Base-by-base conservation (phyloP, 257 asterid genomes). In the Rauvolfia tetraphylla region DNA sequence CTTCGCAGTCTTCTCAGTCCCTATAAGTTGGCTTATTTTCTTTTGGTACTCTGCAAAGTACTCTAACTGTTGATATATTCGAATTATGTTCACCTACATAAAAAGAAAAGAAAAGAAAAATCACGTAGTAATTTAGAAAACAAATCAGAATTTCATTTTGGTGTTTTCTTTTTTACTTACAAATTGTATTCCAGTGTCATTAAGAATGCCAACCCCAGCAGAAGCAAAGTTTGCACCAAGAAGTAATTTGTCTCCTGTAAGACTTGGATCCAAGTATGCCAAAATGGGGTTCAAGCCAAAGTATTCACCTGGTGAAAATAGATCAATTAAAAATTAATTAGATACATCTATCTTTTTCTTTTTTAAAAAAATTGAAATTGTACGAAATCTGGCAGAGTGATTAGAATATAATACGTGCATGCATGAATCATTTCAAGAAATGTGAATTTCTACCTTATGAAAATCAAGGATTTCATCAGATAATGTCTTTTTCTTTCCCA, bases 211-310 rank as follows among this genome's bases (percentile, higher is more conserved):
- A 68, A 91, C 96, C 0, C 98, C 98, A 53, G 98, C 97, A 39
- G 98, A 93, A 11, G 97, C 98, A 83, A 93, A 93, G 82, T 93
- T 93, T 77, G 98, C 97, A 61, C 98, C 98, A 73, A 82, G 89
- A 8, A 90, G 79, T 29, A 93, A 80, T 75, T 85, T 90, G 62
- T 84, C 42, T 23, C 93, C 97, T 4, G 0, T 79, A 2, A 91
- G 84, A 75, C 75, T 82, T 42, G 96, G 98, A 72, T 89, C 85
- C 77, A 93, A 82, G 80, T 91, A 93, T 48, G 98, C 92, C 73
- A 90, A 44, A 62, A 90, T 77, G 3, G 88, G 72, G 58, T 89
- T 87, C 86, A 89, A 83, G 2, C 97, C 98, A 83, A 88, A 81
- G 14, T 80, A 27, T 79, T 91, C 93, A 83, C 98, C 98, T 92